Evolutionary conservation across 1,139 yeast genomes (phyloP), one percentile per base, ranked within the genome.

Genomic region (Kurtzmaniella natalensis): DNA sequence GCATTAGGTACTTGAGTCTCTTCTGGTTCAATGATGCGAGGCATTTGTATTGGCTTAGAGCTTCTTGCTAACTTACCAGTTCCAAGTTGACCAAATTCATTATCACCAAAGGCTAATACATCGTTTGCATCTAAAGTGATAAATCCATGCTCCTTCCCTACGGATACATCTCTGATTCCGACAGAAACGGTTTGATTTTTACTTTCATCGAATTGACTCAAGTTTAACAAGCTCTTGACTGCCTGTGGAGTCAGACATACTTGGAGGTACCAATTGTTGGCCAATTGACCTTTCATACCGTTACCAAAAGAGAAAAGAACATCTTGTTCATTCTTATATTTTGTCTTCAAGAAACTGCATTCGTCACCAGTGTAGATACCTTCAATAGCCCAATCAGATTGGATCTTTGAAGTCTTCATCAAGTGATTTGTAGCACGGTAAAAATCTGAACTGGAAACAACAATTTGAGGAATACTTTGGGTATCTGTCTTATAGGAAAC

Each of bases 211-310:
- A 42, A 73, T 42, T 74, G 79, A 15, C 48, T 47, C 41, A 72
- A 57, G 11, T 69, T 63, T 18, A 62, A 51, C 30, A 83, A 54
- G 3, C 72, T 61, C 52, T 76, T 77, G 38, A 89, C 56, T 28
- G 72, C 70, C 15, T 72, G 66, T 6, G 96, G 96, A 31, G 69
- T 71, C 14, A 76, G 63, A 48, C 81, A 83, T 11, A 86, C 81
- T 52, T 88, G 96, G 32, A 81, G 62, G 54, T 70, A 88, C 36
- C 80, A 65, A 17, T 86, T 88, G 32, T 77, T 73, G 13, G 96
- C 98, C 37, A 88, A 65, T 57, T 87, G 95, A n/a, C 97, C 98
- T 46, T 74, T 72, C 34, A 83, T 57, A 4, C 97, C 96, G 47
- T 79, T 78, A 17, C 98, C 98, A 61, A 88, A 81, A 5, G 87